These are phyloP conservation scores for Westerdykella sp. DNA, from an alignment of 2,329 filamentous ascomycete species.

Conservation along the genomic window DNA sequence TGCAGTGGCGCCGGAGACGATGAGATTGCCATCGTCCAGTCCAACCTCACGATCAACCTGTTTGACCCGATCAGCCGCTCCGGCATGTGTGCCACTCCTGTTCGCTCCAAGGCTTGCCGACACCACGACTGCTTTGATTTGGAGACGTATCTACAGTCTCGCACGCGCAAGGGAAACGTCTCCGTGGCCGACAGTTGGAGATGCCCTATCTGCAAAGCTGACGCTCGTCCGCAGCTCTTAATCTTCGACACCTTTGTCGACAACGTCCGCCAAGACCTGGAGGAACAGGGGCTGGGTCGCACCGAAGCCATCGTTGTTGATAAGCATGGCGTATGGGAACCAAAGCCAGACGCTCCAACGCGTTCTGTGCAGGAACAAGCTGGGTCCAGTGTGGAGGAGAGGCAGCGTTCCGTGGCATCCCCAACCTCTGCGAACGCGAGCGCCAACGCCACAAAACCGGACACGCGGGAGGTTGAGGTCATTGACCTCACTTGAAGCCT, in stretches of 20 bases:
- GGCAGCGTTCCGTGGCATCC: too few species aligned
- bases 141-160: slow-evolving; percentile 62
- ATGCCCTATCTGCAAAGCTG: slow-evolving; percentile 74
- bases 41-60: slow-evolving; percentile 39
- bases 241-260: slow-evolving; percentile 68
- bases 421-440: too few species aligned
- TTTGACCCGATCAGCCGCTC: slow-evolving; percentile 43
- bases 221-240: slow-evolving; percentile 68
- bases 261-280: slow-evolving; percentile 54
- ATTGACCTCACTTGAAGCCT: too few species aligned
- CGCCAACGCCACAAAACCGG: too few species aligned
- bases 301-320: slow-evolving; percentile 58
- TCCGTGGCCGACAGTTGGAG: slow-evolving; percentile 65
- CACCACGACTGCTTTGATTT: slow-evolving; percentile 91
- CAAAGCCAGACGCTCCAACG: slow-evolving; percentile 33
- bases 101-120: slow-evolving; percentile 61
- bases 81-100: slow-evolving; percentile 61
- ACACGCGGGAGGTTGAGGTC: too few species aligned
- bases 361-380: not conserved
- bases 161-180: slow-evolving; percentile 13
- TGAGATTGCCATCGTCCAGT: slow-evolving; percentile 39
- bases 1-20: slow-evolving; percentile 50
- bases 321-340: slow-evolving; percentile 59
- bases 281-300: slow-evolving; percentile 43
- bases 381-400: too few species aligned